Evolutionary conservation across 2,329 filamentous ascomycete genomes (phyloP), one percentile per base, ranked within the genome.

Genomic region (Diplodia corticola): DNA sequence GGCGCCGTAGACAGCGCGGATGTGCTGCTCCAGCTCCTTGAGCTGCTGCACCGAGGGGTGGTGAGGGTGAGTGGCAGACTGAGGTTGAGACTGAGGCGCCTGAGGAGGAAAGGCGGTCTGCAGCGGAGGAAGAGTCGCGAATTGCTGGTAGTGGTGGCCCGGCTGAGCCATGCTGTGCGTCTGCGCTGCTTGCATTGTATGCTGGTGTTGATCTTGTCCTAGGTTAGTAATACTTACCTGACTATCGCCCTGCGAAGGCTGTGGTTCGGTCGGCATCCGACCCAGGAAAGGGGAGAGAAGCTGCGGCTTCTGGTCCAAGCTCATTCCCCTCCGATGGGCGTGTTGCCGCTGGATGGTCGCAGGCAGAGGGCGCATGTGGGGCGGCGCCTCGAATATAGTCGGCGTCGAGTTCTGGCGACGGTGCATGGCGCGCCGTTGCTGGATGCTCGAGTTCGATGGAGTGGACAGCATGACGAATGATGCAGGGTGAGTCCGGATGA

Each of bases 351-450:
- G 82, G 79, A 86, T 84, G 75, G 77, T 77, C 67, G 81, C 80
- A 77, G 89, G 86, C 81, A 91, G 84, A 80, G 84, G 84, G 76
- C 80, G 86, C 80, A 88, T 87, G 85, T 88, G 90, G 77, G 87
- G 86, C 74, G 87, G 86, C 74, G 88, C 87, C 78, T 94, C 91
- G 81, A 91, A 91, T 78, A 86, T 86, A 79, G 86, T 87, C 70
- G 91, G 91, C 76, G 91, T 94, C 75, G 93, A 97, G 75, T 91
- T 89, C 83, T 96, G 92, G 82, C 93, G 90, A 79, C 91, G 87
- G 82, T 96, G 92, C 80, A 88, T 85, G 81, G 87, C 87, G 79
- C 89, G 87, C 79, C 88, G 88, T 80, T 86, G 85, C 78, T 91
- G 89, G 83, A 92, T 87, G 84, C 84, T 88, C 81, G 85, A 87